These are phyloP conservation scores for Leptodontidium sp. DNA, from an alignment of 2,329 filamentous ascomycete species.

Conservation along the genomic window DNA sequence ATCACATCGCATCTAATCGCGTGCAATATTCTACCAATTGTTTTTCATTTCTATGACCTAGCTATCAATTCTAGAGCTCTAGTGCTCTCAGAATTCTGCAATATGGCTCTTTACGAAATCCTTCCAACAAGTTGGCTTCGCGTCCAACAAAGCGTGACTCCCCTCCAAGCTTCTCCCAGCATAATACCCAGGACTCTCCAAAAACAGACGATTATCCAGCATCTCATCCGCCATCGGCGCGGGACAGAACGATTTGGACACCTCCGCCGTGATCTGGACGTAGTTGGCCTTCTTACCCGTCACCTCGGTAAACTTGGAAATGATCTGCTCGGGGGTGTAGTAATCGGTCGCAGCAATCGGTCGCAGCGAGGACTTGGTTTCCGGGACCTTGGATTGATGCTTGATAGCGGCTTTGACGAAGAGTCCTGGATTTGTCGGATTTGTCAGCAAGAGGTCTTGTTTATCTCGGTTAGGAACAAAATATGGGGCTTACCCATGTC, in stretches of 20 bases:
- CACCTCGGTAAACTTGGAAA: conserved; percentile 43
- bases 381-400: conserved; percentile 54
- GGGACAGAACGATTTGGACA: background rate
- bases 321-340: conserved; percentile 46
- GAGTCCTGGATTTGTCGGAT: background rate
- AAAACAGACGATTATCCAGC: background rate
- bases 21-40: too few relatives aligned
- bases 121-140: background rate
- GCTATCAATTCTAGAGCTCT: too few relatives aligned
- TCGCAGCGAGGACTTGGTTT: conserved; percentile 55
- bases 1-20: too few relatives aligned
- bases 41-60: too few relatives aligned
- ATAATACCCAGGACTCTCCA: background rate
- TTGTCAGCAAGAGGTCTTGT: background rate
- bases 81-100: too few relatives aligned
- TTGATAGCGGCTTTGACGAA: conserved; percentile 50
- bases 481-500: conserved; percentile 37
- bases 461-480: too few relatives aligned
- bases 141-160: background rate
- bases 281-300: conserved; percentile 45
- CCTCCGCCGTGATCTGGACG: background rate
- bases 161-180: background rate
- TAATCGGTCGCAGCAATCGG: conserved; percentile 53
- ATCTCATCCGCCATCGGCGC: background rate
- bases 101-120: background rate